A percentile compares a stretch with the other conserved stretches of the same genome.
phyloP scores from a whole-genome alignment of 2,329 filamentous ascomycete species.

The Trichophyton mentagrophytes region DNA sequence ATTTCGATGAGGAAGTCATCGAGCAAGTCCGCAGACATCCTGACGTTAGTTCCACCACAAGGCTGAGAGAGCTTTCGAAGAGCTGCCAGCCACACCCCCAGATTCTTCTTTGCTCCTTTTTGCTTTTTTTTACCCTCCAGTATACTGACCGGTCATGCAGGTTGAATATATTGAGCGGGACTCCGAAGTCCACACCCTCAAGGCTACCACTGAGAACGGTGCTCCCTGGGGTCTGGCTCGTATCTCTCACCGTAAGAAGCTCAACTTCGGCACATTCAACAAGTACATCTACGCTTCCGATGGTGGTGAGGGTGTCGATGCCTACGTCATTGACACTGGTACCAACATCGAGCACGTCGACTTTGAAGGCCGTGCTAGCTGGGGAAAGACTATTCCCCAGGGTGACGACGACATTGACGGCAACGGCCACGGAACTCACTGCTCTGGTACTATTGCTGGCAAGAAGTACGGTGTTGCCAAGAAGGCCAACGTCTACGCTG shows the following conservation, averaged over 20 bases:
- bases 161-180: slow-evolving; percentile 95
- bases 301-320: slow-evolving; percentile 93
- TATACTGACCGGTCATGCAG: slow-evolving; percentile 35
- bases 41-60: slow-evolving; percentile 57
- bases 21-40: slow-evolving; percentile 90
- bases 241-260: slow-evolving; percentile 81
- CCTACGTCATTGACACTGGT: slow-evolving; percentile 96
- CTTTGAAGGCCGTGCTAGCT: slow-evolving; percentile 88
- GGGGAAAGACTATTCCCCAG: slow-evolving; percentile 89
- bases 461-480: slow-evolving; percentile 99
- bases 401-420: slow-evolving; percentile 82
- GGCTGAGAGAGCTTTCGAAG: not conserved
- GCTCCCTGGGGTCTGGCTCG: slow-evolving; percentile 98
- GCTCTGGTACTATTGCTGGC: slow-evolving; percentile 92
- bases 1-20: slow-evolving; percentile 87
- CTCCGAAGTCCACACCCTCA: slow-evolving; percentile 75
- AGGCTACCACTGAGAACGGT: slow-evolving; percentile 59
- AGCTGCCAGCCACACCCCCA: not conserved
- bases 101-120: slow-evolving; percentile 6
- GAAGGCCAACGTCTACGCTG: slow-evolving; percentile 91
- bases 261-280: slow-evolving; percentile 90
- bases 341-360: slow-evolving; percentile 90
- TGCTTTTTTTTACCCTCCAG: not conserved
- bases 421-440: slow-evolving; percentile 98
- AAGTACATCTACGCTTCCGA: slow-evolving; percentile 89